Conservation (phyloP, 208 protist genomes). For the Acanthamoeba healyi region DNA sequence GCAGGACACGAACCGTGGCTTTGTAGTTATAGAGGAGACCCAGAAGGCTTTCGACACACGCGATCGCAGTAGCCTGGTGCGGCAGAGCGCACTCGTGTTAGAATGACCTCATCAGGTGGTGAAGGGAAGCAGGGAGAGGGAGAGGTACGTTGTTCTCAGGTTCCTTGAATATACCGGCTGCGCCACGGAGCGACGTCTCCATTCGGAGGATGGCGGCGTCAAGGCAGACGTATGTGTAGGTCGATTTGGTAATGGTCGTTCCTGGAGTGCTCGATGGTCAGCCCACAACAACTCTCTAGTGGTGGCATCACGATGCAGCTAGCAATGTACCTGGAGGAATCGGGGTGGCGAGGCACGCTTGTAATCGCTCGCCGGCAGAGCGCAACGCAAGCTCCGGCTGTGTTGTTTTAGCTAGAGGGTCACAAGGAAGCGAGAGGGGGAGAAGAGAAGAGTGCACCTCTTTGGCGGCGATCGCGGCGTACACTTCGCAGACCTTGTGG, state of each 20-base stretch:
- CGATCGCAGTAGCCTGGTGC: neutral
- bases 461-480: neutral
- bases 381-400: conserved; percentile 1
- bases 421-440: neutral
- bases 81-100: neutral
- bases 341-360: neutral
- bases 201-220: neutral
- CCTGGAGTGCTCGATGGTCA: too few species aligned
- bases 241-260: too few species aligned
- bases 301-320: neutral
- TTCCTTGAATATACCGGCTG: neutral
- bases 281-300: too few species aligned
- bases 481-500: neutral
- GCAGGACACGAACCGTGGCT: neutral
- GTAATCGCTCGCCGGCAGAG: neutral
- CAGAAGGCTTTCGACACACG: neutral
- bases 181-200: neutral
- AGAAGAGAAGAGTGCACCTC: neutral
- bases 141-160: neutral
- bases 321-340: neutral
- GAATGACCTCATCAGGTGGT: neutral
- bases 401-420: neutral
- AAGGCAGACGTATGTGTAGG: neutral
- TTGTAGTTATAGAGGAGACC: neutral
- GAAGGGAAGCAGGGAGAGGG: too few species aligned